Evolutionary conservation across 1,139 yeast species (phyloP).

Genomic region (Taphrina populina): DNA sequence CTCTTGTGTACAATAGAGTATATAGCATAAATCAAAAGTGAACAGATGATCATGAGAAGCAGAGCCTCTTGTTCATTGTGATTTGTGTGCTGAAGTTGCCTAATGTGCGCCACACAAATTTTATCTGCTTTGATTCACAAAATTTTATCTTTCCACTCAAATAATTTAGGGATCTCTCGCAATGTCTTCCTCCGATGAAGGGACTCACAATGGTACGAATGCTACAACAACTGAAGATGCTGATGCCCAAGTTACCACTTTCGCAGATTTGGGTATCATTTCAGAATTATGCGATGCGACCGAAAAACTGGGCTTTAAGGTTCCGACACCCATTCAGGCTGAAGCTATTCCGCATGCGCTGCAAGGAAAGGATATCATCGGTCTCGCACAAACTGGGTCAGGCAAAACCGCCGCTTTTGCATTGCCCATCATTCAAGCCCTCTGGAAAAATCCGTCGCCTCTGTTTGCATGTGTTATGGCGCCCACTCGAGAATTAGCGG

Average conservation of each 20-base stretch:
- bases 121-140: too few species aligned
- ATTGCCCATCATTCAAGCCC: constrained; percentile 81
- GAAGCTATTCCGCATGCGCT: constrained; percentile 90
- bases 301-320: constrained; percentile 70
- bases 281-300: constrained; percentile 75
- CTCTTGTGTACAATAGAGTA: too few species aligned
- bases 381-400: constrained; percentile 98
- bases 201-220: constrained; percentile 1
- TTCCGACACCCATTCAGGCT: constrained; percentile 92
- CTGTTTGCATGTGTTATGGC: constrained; percentile 87
- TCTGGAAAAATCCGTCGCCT: constrained; percentile 86
- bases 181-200: constrained; percentile 22
- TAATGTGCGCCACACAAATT: too few species aligned
- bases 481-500: constrained; percentile 96
- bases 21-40: too few species aligned
- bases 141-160: too few species aligned
- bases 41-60: too few species aligned
- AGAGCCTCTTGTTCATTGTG: too few species aligned
- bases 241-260: constrained; percentile 21
- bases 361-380: constrained; percentile 92
- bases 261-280: constrained; percentile 55
- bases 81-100: too few species aligned
- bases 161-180: background rate
- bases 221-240: constrained; percentile 19
- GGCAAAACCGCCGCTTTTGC: constrained; percentile 98